These are phyloP conservation scores for Dactylellina leptospora DNA, from an alignment of 2,329 filamentous ascomycete species.

Conservation along the genomic window DNA sequence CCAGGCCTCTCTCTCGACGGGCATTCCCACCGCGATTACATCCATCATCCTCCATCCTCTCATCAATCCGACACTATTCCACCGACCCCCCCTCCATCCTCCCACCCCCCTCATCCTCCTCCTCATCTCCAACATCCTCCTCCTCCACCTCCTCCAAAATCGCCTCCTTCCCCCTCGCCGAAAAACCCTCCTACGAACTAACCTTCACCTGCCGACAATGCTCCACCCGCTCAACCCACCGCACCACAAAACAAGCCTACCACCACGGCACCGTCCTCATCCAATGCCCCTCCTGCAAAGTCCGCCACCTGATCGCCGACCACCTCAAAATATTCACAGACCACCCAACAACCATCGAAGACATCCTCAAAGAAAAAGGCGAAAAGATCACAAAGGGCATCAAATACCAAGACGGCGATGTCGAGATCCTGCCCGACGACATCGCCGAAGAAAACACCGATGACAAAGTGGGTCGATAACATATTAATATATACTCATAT, in stretches of 20 bases:
- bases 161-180: slow-evolving; percentile 57
- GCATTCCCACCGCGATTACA: neutral
- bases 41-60: neutral
- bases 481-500: neutral
- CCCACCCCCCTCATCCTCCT: slow-evolving; percentile 19
- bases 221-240: slow-evolving; percentile 79
- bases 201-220: slow-evolving; percentile 94
- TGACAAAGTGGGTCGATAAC: slow-evolving; percentile 14
- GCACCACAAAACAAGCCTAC: slow-evolving; percentile 92
- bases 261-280: slow-evolving; percentile 89
- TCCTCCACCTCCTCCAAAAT: slow-evolving; percentile 55
- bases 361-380: slow-evolving; percentile 37
- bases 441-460: neutral
- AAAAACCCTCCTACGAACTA: slow-evolving; percentile 72
- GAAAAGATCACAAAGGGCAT: slow-evolving; percentile 44
- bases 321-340: slow-evolving; percentile 71
- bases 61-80: slow-evolving; percentile 6
- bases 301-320: slow-evolving; percentile 90
- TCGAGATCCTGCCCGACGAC: slow-evolving; percentile 34
- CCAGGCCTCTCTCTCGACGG: slow-evolving; percentile 10
- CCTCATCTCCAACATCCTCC: slow-evolving; percentile 14
- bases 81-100: slow-evolving; percentile 33
- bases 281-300: slow-evolving; percentile 84
- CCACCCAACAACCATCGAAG: slow-evolving; percentile 26
- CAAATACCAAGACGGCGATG: slow-evolving; percentile 40